These are phyloP conservation scores for Cercospora sojina DNA, from an alignment of 2,329 filamentous ascomycete species.

Conservation along the genomic window DNA sequence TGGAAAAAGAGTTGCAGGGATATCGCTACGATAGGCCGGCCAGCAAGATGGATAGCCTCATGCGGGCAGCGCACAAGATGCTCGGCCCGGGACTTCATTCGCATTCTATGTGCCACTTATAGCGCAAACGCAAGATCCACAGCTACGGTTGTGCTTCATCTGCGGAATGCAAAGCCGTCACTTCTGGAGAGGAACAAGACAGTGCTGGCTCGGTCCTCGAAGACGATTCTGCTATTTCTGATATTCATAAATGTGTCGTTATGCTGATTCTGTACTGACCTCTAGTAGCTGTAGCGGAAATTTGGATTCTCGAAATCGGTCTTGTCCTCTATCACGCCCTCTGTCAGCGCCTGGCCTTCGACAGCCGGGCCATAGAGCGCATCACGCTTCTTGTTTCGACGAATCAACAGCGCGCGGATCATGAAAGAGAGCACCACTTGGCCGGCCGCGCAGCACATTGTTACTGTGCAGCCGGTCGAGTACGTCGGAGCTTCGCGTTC, in stretches of 20 bases:
- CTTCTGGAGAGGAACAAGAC: background rate
- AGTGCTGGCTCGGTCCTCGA: background rate
- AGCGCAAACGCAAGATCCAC: background rate
- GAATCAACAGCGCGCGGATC: constrained; percentile 40
- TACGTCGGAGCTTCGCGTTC: constrained; percentile 50
- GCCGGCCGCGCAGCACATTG: constrained; percentile 48
- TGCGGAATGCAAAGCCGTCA: background rate
- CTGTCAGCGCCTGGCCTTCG: constrained; percentile 26
- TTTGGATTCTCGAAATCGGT: constrained; percentile 43
- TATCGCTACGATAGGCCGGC: constrained; percentile 1
- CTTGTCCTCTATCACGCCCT: constrained; percentile 35
- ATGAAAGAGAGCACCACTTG: constrained; percentile 44
- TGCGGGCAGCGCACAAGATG: background rate
- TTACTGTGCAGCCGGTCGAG: constrained; percentile 53
- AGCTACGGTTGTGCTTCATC: background rate
- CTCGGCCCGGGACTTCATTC: background rate
- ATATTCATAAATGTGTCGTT: background rate
- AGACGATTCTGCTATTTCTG: background rate
- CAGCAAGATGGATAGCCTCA: background rate
- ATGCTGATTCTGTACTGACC: background rate
- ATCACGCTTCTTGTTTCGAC: constrained; percentile 45
- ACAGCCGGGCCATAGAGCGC: constrained; percentile 23
- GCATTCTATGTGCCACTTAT: background rate
- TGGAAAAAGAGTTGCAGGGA: constrained; percentile 4
- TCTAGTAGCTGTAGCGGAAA: constrained; percentile 32